Conservation (phyloP, 306 rosid species). For the Leucaena leucocephala region DNA sequence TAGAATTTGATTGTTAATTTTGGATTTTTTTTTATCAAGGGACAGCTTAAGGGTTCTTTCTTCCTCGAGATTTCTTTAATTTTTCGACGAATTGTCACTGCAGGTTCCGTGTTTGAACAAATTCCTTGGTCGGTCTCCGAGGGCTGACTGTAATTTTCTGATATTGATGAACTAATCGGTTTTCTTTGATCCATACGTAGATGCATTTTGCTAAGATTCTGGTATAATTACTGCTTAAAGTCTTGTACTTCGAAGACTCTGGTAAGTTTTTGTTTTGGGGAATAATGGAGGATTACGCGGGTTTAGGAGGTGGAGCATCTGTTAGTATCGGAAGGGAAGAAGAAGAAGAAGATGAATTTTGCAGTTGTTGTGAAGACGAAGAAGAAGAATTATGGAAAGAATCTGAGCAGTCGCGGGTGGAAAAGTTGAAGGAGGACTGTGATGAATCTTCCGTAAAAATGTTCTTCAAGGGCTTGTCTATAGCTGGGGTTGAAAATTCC, state of each 20-base stretch:
- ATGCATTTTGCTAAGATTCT: constrained; percentile 40
- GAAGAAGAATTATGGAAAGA: constrained; percentile 72
- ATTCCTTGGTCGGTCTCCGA: constrained; percentile 37
- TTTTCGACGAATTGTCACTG: constrained; percentile 43
- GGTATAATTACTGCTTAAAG: constrained; percentile 28
- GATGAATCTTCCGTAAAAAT: constrained; percentile 80
- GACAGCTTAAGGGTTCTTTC: constrained; percentile 31
- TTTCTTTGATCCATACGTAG: constrained; percentile 41
- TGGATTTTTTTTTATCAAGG: constrained; percentile 25
- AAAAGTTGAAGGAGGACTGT: constrained; percentile 51
- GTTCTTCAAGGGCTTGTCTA: constrained; percentile 88
- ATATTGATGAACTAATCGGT: background rate
- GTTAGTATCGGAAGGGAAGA: constrained; percentile 62
- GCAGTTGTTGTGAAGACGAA: constrained; percentile 86
- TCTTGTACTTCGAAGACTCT: constrained; percentile 23
- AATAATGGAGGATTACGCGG: constrained; percentile 62
- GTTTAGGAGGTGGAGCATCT: constrained; percentile 44
- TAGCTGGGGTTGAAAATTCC: constrained; percentile 64
- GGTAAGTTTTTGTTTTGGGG: constrained; percentile 12
- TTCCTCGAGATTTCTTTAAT: constrained; percentile 37
- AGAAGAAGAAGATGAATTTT: constrained; percentile 90
- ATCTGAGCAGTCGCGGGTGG: constrained; percentile 57
- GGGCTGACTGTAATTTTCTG: constrained; percentile 31
- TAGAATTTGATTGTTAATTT: constrained; percentile 20
- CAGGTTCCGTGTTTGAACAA: constrained; percentile 45